These are phyloP conservation scores for Apodospora peruviana DNA, from an alignment of 495 filamentous ascomycete species.

Conservation along the genomic window DNA sequence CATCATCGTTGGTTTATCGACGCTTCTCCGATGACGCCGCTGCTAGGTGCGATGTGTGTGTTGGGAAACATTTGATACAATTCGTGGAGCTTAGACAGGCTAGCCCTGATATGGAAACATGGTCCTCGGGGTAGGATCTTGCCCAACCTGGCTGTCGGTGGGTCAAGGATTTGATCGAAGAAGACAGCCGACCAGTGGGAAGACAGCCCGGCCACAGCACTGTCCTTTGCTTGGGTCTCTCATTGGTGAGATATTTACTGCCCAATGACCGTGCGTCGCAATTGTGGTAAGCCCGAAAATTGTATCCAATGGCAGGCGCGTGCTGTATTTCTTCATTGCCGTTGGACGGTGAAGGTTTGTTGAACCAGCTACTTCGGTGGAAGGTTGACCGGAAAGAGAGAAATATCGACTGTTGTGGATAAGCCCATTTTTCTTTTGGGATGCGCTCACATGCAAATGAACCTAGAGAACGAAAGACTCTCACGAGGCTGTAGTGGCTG, in stretches of 20 bases:
- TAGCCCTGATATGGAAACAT: conserved; percentile 13
- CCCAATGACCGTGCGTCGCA: conserved; percentile 34
- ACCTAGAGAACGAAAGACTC: no score
- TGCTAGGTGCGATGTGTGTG: no score
- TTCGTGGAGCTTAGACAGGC: conserved; percentile 13
- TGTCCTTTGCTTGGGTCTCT: conserved; percentile 22
- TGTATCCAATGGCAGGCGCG: conserved; percentile 32
- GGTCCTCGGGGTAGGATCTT: conserved; percentile 15
- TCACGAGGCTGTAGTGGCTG: no score
- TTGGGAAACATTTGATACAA: conserved; percentile 5
- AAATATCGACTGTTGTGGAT: not conserved
- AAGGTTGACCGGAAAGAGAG: not conserved
- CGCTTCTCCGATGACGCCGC: not conserved
- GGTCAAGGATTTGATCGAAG: conserved; percentile 6
- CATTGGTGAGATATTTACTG: conserved; percentile 29
- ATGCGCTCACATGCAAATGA: no score
- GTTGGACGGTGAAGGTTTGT: conserved; percentile 22
- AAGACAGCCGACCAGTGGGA: conserved; percentile 24
- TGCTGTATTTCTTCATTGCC: conserved; percentile 14
- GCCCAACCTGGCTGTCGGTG: conserved; percentile 9
- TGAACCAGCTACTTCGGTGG: no score
- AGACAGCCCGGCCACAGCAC: conserved; percentile 13
- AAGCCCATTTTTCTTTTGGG: no score
- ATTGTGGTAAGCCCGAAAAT: conserved; percentile 31
- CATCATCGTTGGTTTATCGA: not conserved